Percentiles rank a stretch among this genome's conserved stretches.
Evolutionary conservation across 768 basidiomycete genomes (phyloP).

Genomic region (Pisolithus marmoratus): DNA sequence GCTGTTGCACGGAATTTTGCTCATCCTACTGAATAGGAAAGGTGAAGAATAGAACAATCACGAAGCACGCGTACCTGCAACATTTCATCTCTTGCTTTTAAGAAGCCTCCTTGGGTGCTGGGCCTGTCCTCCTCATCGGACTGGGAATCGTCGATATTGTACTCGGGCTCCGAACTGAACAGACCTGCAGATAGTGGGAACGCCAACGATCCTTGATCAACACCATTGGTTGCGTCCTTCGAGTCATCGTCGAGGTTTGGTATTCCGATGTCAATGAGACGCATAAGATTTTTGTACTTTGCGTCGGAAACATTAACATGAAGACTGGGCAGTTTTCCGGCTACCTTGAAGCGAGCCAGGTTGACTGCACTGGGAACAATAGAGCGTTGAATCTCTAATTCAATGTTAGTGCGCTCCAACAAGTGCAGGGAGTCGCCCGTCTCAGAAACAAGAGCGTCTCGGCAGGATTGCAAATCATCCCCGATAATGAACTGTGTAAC

Average conservation of each 20-base stretch:
- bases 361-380: constrained; percentile 81
- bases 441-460: constrained; percentile 64
- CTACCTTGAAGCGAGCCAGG: constrained; percentile 84
- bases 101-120: constrained; percentile 55
- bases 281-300: constrained; percentile 90
- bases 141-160: constrained; percentile 59
- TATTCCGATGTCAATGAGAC: constrained; percentile 84
- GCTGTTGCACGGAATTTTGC: constrained; percentile 40
- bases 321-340: constrained; percentile 81
- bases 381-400: constrained; percentile 85
- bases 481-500: constrained; percentile 78
- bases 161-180: constrained; percentile 58
- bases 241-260: constrained; percentile 66
- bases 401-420: constrained; percentile 87
- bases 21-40: constrained; percentile 2
- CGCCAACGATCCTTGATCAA: constrained; percentile 23
- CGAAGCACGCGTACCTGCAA: constrained; percentile 36
- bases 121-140: constrained; percentile 37
- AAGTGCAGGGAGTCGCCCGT: constrained; percentile 68
- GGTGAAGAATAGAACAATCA: neutral
- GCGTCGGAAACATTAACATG: constrained; percentile 87
- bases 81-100: constrained; percentile 63
- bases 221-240: constrained; percentile 17
- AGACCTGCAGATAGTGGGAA: constrained; percentile 53
- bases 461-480: constrained; percentile 72